Evolutionary conservation across 768 basidiomycete species (phyloP), one percentile per base, ranked within the genome.

Genomic region (Suillus subluteus): DNA sequence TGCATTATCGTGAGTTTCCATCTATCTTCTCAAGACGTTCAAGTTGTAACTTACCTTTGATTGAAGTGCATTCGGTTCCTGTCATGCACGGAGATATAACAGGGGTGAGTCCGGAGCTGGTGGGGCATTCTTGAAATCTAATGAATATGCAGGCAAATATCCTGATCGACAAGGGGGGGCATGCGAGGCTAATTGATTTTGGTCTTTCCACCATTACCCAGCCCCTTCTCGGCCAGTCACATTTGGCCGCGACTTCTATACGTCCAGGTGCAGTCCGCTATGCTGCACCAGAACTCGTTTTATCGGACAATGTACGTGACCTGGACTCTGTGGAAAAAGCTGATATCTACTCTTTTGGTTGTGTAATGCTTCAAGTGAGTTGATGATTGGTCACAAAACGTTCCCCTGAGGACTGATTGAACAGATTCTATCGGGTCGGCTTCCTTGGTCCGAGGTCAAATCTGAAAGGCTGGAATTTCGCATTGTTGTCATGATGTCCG

Each of bases 341-440:
- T 6, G 54, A 55, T 32, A 55, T 55, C 0, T 55, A 32, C 18
- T 55, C 54, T 32, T 55, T 55, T 55, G 54, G 54, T 21, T 55
- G 54, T 55, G 9, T 55, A 32, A 55, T 55, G 30, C 54, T 55
- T 55, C 54, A 55, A 32, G 54, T 55, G 9, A 55, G 52, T 32
- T 54, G 1, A 4, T 32, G 52, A 3, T 32, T 54, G 30, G 8
- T 54, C 30, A 9, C 16, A 11, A 11, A 2, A 21, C 3, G 3
- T 30, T 18, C 9, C 0, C 16, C 16, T 30, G 30, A 32, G 30
- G 16, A 30, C 54, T 7, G 13, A 32, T 12, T 21, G 30, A 18
- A 9, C 54, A 55, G 54, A 1, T 55, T 18, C 54, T 55, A 30
- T 55, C 54, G 18, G 54, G 54, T 21, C 54, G 9, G 30, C 54